Evolutionary conservation across 495 filamentous ascomycete species (phyloP).

Genomic region (Penicillium longicatenatum): DNA sequence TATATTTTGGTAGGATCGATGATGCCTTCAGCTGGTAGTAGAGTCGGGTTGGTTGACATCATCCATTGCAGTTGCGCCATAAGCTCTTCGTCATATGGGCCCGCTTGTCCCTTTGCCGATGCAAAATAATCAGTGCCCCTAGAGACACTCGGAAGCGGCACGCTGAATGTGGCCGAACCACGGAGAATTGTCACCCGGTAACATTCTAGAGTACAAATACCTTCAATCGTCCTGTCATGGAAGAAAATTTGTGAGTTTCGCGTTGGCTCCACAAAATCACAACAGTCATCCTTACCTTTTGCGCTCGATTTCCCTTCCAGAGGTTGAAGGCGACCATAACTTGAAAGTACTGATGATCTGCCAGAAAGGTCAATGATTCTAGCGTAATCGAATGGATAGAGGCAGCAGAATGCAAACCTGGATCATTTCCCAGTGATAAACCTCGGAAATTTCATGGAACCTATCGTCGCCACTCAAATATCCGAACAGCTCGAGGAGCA

Average conservation of each 20-base stretch:
- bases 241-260: no score
- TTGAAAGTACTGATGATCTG: background rate
- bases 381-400: no score
- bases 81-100: background rate
- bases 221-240: background rate
- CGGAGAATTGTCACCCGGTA: background rate
- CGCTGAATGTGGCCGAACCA: background rate
- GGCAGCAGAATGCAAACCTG: background rate
- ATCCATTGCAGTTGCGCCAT: background rate
- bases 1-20: background rate
- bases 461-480: background rate
- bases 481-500: background rate
- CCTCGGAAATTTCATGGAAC: background rate
- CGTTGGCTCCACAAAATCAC: no score
- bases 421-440: background rate
- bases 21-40: background rate
- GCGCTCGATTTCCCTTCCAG: background rate
- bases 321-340: background rate
- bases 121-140: background rate
- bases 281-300: background rate
- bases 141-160: background rate
- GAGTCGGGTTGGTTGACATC: background rate
- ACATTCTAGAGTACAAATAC: background rate
- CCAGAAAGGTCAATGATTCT: background rate
- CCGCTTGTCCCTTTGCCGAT: background rate